These are phyloP conservation scores for Canavalia gladiata DNA, from an alignment of 306 rosid genomes.

Conservation along the genomic window DNA sequence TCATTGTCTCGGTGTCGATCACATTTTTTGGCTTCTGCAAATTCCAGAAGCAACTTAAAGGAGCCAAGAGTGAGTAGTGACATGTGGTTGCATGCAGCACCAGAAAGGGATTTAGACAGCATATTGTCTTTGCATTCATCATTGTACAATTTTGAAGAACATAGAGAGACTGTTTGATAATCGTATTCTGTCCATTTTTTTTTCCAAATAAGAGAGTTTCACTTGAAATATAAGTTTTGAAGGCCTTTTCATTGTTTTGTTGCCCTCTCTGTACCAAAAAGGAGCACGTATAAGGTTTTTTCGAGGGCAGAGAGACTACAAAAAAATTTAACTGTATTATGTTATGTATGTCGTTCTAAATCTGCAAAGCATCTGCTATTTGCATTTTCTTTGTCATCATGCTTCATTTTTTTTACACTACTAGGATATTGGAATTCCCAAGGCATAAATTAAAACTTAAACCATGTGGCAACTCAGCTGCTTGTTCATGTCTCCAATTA, in stretches of 20 bases:
- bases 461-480: background rate
- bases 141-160: conserved; percentile 54
- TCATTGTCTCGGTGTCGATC: conserved; percentile 47
- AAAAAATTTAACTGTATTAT: conserved; percentile 23
- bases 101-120: conserved; percentile 61
- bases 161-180: conserved; percentile 44
- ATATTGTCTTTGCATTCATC: conserved; percentile 81
- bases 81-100: conserved; percentile 67
- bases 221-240: conserved; percentile 35
- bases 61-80: conserved; percentile 29
- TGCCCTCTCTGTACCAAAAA: conserved; percentile 37
- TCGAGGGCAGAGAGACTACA: conserved; percentile 28
- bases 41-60: conserved; percentile 46
- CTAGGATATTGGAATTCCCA: background rate
- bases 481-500: background rate
- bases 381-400: background rate
- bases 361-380: conserved; percentile 22
- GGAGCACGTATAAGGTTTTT: background rate
- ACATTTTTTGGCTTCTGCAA: conserved; percentile 38
- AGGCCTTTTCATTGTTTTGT: conserved; percentile 16
- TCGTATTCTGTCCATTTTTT: conserved; percentile 19
- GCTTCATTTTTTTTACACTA: background rate
- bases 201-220: conserved; percentile 14
- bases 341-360: conserved; percentile 25
- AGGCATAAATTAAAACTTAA: background rate